These are phyloP conservation scores for Takakia lepidozioides DNA, from an alignment of 225 moss, liverwort and hornwort species.

Conservation along the genomic window DNA sequence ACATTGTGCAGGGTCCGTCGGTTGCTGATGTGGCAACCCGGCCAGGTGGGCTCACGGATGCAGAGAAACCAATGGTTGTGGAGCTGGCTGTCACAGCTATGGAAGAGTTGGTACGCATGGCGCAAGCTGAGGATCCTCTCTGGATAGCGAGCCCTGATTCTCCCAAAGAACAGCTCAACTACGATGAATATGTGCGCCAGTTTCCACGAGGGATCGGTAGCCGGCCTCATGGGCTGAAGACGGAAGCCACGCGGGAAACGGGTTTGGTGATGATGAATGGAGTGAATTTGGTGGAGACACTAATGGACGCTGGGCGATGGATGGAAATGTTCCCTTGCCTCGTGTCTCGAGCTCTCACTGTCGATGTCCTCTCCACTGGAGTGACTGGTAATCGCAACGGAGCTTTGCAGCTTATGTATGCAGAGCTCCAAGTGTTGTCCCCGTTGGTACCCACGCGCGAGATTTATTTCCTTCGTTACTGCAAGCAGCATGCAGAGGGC, in stretches of 20 bases:
- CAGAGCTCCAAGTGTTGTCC: slow-evolving; percentile 23
- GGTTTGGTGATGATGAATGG: slow-evolving; percentile 39
- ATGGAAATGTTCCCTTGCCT: too few species aligned
- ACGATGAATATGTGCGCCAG: too few species aligned
- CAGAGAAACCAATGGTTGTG: slow-evolving; percentile 3
- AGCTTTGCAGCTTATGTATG: slow-evolving; percentile 51
- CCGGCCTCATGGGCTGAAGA: slow-evolving; percentile 39
- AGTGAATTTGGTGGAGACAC: slow-evolving; percentile 22
- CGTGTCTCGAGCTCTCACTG: too few species aligned
- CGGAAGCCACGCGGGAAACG: slow-evolving; percentile 26
- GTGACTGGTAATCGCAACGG: too few species aligned
- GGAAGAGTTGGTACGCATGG: slow-evolving; percentile 5
- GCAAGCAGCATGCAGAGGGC: slow-evolving; percentile 37
- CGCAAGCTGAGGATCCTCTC: slow-evolving; percentile 28
- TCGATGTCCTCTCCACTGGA: too few species aligned
- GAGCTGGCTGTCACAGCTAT: slow-evolving; percentile 2
- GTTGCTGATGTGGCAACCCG: slow-evolving; percentile 1
- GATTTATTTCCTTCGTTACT: slow-evolving; percentile 33
- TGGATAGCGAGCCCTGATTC: too few species aligned
- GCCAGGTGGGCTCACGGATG: slow-evolving; percentile 4
- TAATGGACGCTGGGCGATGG: slow-evolving; percentile 36
- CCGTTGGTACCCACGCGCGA: slow-evolving; percentile 33
- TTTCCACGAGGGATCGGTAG: too few species aligned
- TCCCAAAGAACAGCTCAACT: slow-evolving; percentile 25
- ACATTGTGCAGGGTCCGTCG: slow-evolving; percentile 1